These are phyloP conservation scores for Tricharina praecox DNA, from an alignment of 495 filamentous ascomycete genomes.

Conservation along the genomic window DNA sequence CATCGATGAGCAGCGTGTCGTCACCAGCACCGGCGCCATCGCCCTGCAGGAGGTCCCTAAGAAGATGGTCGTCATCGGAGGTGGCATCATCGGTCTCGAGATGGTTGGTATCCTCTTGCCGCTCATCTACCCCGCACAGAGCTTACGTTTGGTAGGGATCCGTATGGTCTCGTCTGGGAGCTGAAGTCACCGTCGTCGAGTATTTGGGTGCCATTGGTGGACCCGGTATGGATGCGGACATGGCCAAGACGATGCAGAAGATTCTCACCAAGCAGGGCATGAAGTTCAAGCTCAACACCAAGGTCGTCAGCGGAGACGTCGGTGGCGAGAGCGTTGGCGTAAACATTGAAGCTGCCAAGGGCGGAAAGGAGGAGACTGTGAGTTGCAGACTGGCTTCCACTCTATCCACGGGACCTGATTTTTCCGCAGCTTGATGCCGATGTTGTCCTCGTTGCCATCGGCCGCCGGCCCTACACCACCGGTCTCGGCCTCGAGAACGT, in stretches of 20 bases:
- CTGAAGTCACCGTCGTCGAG: conserved; percentile 93
- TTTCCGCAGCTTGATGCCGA: conserved; percentile 63
- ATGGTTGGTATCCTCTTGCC: conserved; percentile 43
- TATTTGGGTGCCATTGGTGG: conserved; percentile 93
- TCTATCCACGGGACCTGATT: conserved; percentile 6
- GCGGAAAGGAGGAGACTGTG: conserved; percentile 82
- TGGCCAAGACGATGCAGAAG: conserved; percentile 83
- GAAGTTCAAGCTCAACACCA: conserved; percentile 94
- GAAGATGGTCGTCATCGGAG: conserved; percentile 95
- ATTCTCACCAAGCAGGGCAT: conserved; percentile 91
- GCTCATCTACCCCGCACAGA: not conserved
- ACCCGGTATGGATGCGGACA: conserved; percentile 90
- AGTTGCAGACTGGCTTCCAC: conserved; percentile 24
- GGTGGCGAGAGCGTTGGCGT: conserved; percentile 58
- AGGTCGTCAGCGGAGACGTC: conserved; percentile 74
- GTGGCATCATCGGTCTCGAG: conserved; percentile 96
- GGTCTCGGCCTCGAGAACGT: conserved; percentile 86
- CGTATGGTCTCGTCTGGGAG: conserved; percentile 83
- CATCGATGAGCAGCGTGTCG: conserved; percentile 91
- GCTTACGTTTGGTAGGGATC: conserved; percentile 44
- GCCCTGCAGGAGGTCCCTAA: conserved; percentile 77
- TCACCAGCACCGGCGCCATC: conserved; percentile 91
- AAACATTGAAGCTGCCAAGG: conserved; percentile 81
- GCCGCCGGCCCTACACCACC: conserved; percentile 82
- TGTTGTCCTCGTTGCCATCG: conserved; percentile 93